phyloP scores from a whole-genome alignment of 2,329 filamentous ascomycete genomes.

The Calonectria hongkongensis region DNA sequence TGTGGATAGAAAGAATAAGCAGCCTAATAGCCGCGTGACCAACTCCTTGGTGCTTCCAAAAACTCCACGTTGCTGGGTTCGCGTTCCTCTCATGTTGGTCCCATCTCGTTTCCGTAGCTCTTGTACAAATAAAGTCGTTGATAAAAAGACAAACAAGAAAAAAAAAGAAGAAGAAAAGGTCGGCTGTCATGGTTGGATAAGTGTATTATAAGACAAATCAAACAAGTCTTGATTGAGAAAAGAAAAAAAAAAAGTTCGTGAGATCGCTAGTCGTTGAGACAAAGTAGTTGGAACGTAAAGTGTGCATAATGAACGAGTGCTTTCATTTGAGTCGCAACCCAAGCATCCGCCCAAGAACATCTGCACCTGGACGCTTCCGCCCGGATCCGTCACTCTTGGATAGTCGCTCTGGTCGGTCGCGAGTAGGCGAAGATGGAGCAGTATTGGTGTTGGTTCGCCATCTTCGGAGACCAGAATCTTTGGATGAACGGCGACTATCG shows the following conservation, averaged over 20 bases:
- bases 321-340: slow-evolving; percentile 57
- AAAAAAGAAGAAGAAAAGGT: slow-evolving; percentile 27
- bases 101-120: slow-evolving; percentile 28
- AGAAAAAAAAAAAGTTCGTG: slow-evolving; percentile 13
- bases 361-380: slow-evolving; percentile 57
- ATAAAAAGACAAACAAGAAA: slow-evolving; percentile 45
- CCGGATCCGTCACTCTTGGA: slow-evolving; percentile 38
- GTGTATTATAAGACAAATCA: slow-evolving; percentile 24
- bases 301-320: not conserved
- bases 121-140: slow-evolving; percentile 43
- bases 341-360: slow-evolving; percentile 63
- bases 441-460: slow-evolving; percentile 47
- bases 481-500: slow-evolving; percentile 48
- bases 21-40: slow-evolving; percentile 23
- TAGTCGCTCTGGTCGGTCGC: slow-evolving; percentile 26
- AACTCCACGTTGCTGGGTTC: slow-evolving; percentile 31
- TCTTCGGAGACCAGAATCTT: slow-evolving; percentile 16
- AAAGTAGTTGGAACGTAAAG: slow-evolving; percentile 30
- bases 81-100: slow-evolving; percentile 27
- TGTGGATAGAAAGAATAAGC: slow-evolving; percentile 17
- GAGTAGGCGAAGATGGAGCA: slow-evolving; percentile 49
- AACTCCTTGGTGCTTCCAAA: slow-evolving; percentile 13
- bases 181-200: slow-evolving; percentile 21
- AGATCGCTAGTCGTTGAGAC: slow-evolving; percentile 37
- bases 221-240: not conserved